Base-by-base conservation (phyloP, 2,329 filamentous ascomycete species). In the Exophiala alcalophila region DNA sequence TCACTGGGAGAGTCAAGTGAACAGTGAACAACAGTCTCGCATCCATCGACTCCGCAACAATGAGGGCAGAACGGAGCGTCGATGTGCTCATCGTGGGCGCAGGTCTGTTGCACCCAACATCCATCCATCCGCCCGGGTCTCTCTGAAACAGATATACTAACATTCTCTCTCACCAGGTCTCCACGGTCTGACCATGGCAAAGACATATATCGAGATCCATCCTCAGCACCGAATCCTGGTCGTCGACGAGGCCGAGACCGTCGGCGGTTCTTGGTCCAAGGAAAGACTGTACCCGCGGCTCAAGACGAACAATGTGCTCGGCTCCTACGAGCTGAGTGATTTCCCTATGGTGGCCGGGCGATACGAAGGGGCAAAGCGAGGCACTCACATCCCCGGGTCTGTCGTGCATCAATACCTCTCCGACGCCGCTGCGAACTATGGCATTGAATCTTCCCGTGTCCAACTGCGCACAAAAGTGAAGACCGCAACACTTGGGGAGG, bases 241-340 rank as follows among this genome's bases (percentile, higher is more conserved):
- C 7, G 64, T 85, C 20, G 83, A 87, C 32, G 64, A 70, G 4
- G 69, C 71, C 8, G 60, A 68, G 9, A 75, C 76, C 0, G 57
- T 81, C 4, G 86, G 85, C 1, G 85, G 86, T 3, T 79, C 80
- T 11, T 90, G 84, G 85, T 76, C 80, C 6, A 68, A 77, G 42
- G 68, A 83, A 25, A 74, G 83, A 1, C 64, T 87, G 1, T 71
- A 89, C 59, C 76, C 80, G 0, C 80, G 78, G 1, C 71, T 91
- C 34, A 84, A 80, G 56, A 81, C 77, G 39, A 90, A 91, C 63
- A 89, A 89, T 57, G 74, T 86, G 59, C 61, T 82, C 8, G 84
- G 84, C 2, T 83, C 78, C 0, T 86, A 82, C 53, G 83, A 90
- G 60, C 88, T 77, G 56, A 78, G 79, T 0, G 85, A 87, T 55